phyloP scores from a whole-genome alignment of 148 eudicot genomes.

The Persicaria tinctoria region DNA sequence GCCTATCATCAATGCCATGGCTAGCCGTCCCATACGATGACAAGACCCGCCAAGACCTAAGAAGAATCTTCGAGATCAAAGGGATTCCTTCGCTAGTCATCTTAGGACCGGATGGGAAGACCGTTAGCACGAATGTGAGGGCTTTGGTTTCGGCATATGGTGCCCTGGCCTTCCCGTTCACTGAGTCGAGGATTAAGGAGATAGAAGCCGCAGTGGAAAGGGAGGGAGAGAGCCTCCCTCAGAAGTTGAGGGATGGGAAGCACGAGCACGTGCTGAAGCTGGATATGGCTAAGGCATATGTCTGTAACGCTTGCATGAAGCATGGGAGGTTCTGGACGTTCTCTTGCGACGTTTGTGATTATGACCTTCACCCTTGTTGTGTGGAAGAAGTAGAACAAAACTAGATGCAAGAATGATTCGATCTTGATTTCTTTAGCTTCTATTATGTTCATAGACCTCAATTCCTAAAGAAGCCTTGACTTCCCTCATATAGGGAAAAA shows the following conservation, averaged over 20 bases:
- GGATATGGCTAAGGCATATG: slow-evolving; percentile 52
- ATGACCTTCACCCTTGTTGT: slow-evolving; percentile 55
- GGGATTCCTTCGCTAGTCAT: slow-evolving; percentile 41
- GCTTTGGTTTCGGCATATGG: slow-evolving; percentile 33
- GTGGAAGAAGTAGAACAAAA: slow-evolving; percentile 17
- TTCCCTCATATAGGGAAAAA: not conserved
- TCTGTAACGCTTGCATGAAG: slow-evolving; percentile 40
- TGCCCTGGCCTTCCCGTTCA: slow-evolving; percentile 43
- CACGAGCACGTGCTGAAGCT: slow-evolving; percentile 45
- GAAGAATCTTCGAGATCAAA: slow-evolving; percentile 44
- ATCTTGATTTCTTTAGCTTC: not conserved
- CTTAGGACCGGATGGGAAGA: slow-evolving; percentile 41
- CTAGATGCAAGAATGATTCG: not conserved
- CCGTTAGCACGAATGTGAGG: slow-evolving; percentile 35
- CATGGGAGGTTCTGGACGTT: slow-evolving; percentile 54
- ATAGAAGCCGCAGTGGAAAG: slow-evolving; percentile 28
- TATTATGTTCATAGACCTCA: not conserved
- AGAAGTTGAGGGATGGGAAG: slow-evolving; percentile 30
- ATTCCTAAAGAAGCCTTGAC: not conserved
- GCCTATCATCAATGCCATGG: slow-evolving; percentile 51
- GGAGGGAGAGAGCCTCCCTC: slow-evolving; percentile 43
- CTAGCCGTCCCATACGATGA: slow-evolving; percentile 42
- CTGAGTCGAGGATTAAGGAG: slow-evolving; percentile 27
- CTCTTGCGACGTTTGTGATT: slow-evolving; percentile 48
- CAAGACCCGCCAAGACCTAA: slow-evolving; percentile 34